Percentiles rank a stretch among this genome's conserved stretches.
Evolutionary conservation across 164 flowering plant genomes (phyloP).

Genomic region (Vitis rotundifolia): DNA sequence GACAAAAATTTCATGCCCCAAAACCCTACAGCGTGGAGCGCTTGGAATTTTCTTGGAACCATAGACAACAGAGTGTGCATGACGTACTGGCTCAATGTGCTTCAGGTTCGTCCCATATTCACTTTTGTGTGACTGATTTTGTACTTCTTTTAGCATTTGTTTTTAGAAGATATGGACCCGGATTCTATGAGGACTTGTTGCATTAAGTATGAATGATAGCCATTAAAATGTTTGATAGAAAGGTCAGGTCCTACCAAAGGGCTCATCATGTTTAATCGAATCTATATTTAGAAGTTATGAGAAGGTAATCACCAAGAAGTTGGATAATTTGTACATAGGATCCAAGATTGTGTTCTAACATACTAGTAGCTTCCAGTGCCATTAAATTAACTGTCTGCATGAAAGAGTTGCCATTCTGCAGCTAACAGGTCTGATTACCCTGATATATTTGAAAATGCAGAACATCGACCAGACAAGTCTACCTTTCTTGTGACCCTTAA

Average conservation of each 20-base stretch:
- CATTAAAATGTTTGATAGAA: too few species aligned
- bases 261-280: too few species aligned
- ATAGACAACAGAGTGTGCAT: slow-evolving; percentile 63
- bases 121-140: not conserved
- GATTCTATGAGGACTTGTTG: too few species aligned
- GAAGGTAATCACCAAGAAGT: too few species aligned
- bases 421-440: not conserved
- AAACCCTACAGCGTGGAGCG: slow-evolving; percentile 95
- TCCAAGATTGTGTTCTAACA: too few species aligned
- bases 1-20: slow-evolving; percentile 84
- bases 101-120: slow-evolving; percentile 62
- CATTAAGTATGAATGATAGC: too few species aligned
- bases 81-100: slow-evolving; percentile 93
- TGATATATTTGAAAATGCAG: slow-evolving; percentile 44
- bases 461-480: slow-evolving; percentile 49
- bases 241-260: too few species aligned
- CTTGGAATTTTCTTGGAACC: slow-evolving; percentile 95
- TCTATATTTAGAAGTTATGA: too few species aligned
- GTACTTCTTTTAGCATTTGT: too few species aligned
- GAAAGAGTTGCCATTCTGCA: not conserved
- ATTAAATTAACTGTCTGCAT: not conserved
- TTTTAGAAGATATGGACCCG: too few species aligned
- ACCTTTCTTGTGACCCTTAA: slow-evolving; percentile 85
- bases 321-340: too few species aligned
- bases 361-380: too few species aligned